Evolutionary conservation across 164 flowering plant genomes (phyloP), one percentile per base, ranked within the genome.

Genomic region (Umbilicus rupestris): DNA sequence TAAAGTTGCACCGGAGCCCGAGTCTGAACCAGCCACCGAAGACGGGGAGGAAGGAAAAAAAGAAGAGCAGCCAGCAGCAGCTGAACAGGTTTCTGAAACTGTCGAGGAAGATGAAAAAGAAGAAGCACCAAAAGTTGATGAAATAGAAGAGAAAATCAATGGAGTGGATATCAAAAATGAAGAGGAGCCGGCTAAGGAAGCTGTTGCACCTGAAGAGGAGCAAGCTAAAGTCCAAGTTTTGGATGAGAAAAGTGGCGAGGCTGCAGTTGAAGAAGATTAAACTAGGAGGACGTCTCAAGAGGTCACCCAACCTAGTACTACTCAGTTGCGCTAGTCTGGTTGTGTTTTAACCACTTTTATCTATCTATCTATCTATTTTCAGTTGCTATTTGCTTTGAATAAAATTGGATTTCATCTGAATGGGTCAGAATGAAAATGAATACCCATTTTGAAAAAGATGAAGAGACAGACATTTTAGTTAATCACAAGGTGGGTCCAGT

Each of bases 1-100:
- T 9, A 52, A 52, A 24, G 59, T 52, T 26, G 59, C 59, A 52
- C 59, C 59, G 7, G 59, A 52, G 59, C 30, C 59, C 2, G 59
- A 41, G 44, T 3, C 12, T 41, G 44, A 52, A 26, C 26, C 55
- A 49, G 55, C 55, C 3, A 14, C 55, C 5, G 55, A 20, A 9
- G 59, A 52, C 31, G 31, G 9, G 30, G 31, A 28, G 59, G 59
- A 52, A 52, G 59, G 59, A 52, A 28, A 52, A 12, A 14, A 52
- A 26, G 59, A 24, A 3, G 59, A 35, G 4, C 6, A 35, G 37
- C 37, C 37, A 35, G 37, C 37, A 35, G 37, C 6, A 3, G 37
- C 7, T 6, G 44, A 26, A 52, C 60, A 28, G 3, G 60, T 30
- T 12, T 3, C 16, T 26, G 60, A 55, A 55, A 55, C 31, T 55